Conservation (phyloP, 805 yeast species). For the Yarrowia divulgata region DNA sequence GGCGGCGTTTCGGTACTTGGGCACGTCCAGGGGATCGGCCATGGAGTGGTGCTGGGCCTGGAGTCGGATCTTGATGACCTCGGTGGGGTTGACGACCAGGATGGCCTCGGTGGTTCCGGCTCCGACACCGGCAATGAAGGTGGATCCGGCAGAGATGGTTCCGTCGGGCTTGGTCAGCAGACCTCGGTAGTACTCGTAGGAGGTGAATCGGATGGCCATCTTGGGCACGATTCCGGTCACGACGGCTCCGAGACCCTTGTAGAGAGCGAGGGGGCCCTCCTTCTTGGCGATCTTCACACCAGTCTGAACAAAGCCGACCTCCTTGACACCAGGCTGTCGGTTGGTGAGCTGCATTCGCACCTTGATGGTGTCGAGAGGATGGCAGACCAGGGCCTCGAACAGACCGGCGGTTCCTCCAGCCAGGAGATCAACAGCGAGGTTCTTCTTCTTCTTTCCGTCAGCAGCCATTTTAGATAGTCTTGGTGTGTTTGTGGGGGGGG, state of each 20-base stretch:
- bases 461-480: conserved; percentile 38
- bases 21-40: conserved; percentile 79
- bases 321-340: conserved; percentile 54
- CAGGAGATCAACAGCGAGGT: conserved; percentile 53
- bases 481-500: background rate
- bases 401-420: conserved; percentile 98
- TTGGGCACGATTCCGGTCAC: conserved; percentile 97
- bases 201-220: conserved; percentile 96
- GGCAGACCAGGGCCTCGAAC: conserved; percentile 97
- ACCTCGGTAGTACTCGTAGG: conserved; percentile 87
- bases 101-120: conserved; percentile 98
- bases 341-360: conserved; percentile 93
- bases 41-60: conserved; percentile 94
- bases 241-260: conserved; percentile 97
- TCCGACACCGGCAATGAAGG: conserved; percentile 92
- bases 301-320: conserved; percentile 86
- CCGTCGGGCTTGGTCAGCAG: conserved; percentile 65
- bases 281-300: conserved; percentile 78
- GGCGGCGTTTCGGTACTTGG: conserved; percentile 90
- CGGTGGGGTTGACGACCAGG: conserved; percentile 94
- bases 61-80: conserved; percentile 92
- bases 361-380: conserved; percentile 96
- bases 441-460: conserved; percentile 43
- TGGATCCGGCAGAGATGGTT: conserved; percentile 70
- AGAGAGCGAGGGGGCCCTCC: conserved; percentile 84